A percentile compares a stretch with the other conserved stretches of the same genome.
Evolutionary conservation across 2,329 filamentous ascomycete genomes (phyloP).

Genomic region (Neonectria punicea): DNA sequence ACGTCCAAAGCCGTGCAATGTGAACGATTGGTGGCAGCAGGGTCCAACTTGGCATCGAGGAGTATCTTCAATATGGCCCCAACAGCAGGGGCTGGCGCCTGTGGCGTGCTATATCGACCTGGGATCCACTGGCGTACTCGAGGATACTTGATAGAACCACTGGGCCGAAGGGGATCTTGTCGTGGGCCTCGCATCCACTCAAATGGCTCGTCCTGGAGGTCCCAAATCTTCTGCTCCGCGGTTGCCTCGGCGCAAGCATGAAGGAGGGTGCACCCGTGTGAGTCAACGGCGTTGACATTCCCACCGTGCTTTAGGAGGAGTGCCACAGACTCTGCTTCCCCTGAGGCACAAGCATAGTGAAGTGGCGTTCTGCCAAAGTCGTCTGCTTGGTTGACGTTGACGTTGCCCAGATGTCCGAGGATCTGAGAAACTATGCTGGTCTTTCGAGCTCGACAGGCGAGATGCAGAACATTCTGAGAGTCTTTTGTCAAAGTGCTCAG

Average conservation of each 20-base stretch:
- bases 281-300: conserved; percentile 2
- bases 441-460: conserved; percentile 32
- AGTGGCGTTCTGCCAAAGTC: conserved; percentile 31
- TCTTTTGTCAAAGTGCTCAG: conserved; percentile 24
- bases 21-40: background rate
- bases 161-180: conserved; percentile 19
- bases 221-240: conserved; percentile 29
- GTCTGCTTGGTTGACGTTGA: conserved; percentile 31
- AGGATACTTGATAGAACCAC: too few species aligned
- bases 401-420: background rate
- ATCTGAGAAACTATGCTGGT: conserved; percentile 27
- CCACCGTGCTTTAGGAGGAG: conserved; percentile 29
- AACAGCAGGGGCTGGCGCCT: background rate
- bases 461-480: conserved; percentile 31
- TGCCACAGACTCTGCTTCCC: conserved; percentile 29
- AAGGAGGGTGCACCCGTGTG: conserved; percentile 6
- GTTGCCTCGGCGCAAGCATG: conserved; percentile 32
- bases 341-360: conserved; percentile 34
- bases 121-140: background rate
- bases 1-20: conserved; percentile 26
- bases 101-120: background rate
- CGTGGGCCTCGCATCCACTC: background rate
- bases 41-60: conserved; percentile 7
- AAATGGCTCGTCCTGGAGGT: background rate
- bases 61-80: conserved; percentile 26